phyloP scores from a whole-genome alignment of 257 asterid genomes.

The Primulina eburnea region DNA sequence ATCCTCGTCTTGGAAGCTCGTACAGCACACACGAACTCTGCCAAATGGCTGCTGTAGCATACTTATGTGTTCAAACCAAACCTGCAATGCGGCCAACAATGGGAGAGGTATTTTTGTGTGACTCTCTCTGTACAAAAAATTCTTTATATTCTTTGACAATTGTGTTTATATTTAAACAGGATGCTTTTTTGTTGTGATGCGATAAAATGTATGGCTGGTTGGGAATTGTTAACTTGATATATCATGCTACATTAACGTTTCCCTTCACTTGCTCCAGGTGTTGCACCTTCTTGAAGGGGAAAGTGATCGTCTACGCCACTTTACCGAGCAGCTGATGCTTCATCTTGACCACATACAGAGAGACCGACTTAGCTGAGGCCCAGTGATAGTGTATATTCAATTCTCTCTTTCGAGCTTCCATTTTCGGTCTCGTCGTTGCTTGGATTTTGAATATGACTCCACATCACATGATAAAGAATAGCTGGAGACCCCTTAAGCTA shows the following conservation, averaged over 20 bases:
- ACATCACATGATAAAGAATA: no score
- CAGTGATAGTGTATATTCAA: background rate
- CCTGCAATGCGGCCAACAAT: slow-evolving; percentile 63
- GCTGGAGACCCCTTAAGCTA: no score
- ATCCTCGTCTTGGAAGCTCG: slow-evolving; percentile 56
- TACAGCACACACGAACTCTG: slow-evolving; percentile 55
- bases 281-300: slow-evolving; percentile 62
- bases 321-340: slow-evolving; percentile 50
- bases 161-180: background rate
- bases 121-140: background rate
- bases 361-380: slow-evolving; percentile 24
- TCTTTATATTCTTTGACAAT: background rate
- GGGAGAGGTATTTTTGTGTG: slow-evolving; percentile 40
- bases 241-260: background rate
- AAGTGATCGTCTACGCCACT: slow-evolving; percentile 46
- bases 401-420: no score
- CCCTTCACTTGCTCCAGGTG: slow-evolving; percentile 38
- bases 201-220: background rate
- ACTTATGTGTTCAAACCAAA: slow-evolving; percentile 49
- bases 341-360: slow-evolving; percentile 33
- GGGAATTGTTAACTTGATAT: background rate
- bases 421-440: no score
- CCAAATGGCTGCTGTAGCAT: slow-evolving; percentile 66
- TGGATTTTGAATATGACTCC: background rate
- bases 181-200: background rate